Conservation (phyloP, 1,284 basidiomycete species). For the Anthracocystis panici-leucophaei region DNA sequence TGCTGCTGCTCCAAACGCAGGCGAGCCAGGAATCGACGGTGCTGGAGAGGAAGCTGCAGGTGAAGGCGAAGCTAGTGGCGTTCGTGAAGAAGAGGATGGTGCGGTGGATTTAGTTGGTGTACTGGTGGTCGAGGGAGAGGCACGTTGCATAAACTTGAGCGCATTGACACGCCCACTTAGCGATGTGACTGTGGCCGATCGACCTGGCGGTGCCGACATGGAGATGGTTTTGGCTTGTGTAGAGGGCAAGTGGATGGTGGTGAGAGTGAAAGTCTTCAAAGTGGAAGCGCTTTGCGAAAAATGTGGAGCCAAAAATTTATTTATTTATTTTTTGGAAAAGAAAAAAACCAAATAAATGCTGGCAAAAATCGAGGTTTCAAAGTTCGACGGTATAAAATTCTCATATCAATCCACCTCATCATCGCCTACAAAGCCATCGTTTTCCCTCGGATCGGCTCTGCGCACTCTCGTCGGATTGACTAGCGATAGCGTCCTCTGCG, state of each 20-base stretch:
- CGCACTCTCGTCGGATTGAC: constrained; percentile 41
- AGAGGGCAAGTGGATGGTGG: constrained; percentile 4
- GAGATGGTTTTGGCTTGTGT: not conserved
- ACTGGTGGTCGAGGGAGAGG: constrained; percentile 17
- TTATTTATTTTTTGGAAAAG: not conserved
- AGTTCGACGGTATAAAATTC: not conserved
- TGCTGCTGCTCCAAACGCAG: not conserved
- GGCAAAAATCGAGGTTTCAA: constrained; percentile 1
- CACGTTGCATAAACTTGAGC: constrained; percentile 57
- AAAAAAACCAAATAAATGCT: not conserved
- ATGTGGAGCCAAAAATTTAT: constrained; percentile 1
- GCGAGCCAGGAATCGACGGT: constrained; percentile 6
- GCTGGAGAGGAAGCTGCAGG: constrained; percentile 12
- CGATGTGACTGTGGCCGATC: constrained; percentile 44
- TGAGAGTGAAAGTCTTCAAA: constrained; percentile 4
- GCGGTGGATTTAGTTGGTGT: constrained; percentile 7
- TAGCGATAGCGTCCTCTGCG: constrained; percentile 23
- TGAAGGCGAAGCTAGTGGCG: constrained; percentile 8
- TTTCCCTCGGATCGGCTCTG: constrained; percentile 34
- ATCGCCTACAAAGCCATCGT: constrained; percentile 40
- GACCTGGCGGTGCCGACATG: constrained; percentile 40
- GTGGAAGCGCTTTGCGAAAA: not conserved
- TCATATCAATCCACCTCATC: constrained; percentile 2
- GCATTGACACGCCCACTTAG: constrained; percentile 49
- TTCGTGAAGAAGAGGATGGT: not conserved